Base-by-base conservation (phyloP, 192 early-diverging fungal genomes). In the Obelidium mucronatum region DNA sequence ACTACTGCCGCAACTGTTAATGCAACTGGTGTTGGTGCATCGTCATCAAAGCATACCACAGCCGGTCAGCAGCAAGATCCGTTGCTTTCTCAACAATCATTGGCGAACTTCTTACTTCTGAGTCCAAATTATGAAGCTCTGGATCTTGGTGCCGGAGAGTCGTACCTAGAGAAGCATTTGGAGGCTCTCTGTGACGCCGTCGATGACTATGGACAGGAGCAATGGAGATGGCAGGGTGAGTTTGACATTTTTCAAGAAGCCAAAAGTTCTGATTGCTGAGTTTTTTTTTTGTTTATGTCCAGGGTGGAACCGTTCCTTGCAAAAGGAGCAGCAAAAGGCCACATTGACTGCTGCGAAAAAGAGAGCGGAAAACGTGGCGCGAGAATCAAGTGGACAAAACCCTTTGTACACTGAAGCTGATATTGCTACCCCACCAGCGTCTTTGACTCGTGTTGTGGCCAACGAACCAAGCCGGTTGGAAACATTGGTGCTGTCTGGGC, bases 401-500 rank as follows among this genome's bases (percentile, higher is more conserved):
- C 87, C 91, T 22, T 85, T 95, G 58, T 91, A 93, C 36, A 31
- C 69, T 26, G 95, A 95, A 74, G 92, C 92, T 33, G 93, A 95
- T 74, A 86, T 95, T 19, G 82, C 89, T 56, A 80, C 82, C 40
- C 82, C 81, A 72, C 79, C 80, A 70, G 80, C 80, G 80, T 79
- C 84, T 87, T 92, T 92, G 84, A 86, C 58, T 11, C 88, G 86
- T 54, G 66, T 86, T 71, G 35, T 92, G 44, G 91, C 91, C 52
- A 85, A 87, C 24, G 98, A 98, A 85, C 97, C 98, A 6, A 92
- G 92, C 77, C 91, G 95, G 70, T 86, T 99, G 64, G 95, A 97
- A 63, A 90, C 90, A 19, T 86, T 98, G 78, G 89, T 99, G 75
- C 89, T 96, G 67, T 90, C 91, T 34, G 93, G 93, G 74, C 94